Base-by-base conservation (phyloP, 2,329 filamentous ascomycete species). In the Cordyceps militaris region DNA sequence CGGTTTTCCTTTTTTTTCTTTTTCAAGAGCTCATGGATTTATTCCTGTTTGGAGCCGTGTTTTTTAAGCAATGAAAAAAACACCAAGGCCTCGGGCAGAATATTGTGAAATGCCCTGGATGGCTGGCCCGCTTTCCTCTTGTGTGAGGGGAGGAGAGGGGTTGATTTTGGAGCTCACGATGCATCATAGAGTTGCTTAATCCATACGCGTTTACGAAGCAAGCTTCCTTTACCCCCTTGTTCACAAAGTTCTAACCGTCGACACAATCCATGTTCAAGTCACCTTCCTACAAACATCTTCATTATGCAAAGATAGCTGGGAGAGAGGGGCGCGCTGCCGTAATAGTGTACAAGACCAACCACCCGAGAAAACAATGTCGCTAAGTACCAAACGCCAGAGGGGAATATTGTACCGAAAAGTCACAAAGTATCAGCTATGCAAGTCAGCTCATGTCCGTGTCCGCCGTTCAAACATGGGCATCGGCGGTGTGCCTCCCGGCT, bases 41-140 rank as follows among this genome's bases (percentile, higher is more conserved):
- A 30, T 52, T 36, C 60, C 52, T 52, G 63, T 63, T 63, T 63
- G 63, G 61, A 52, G 61, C 65, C 32, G 54, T 30, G 24, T n/a
- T n/a, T n/a, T n/a, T n/a, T n/a, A n/a, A n/a, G n/a, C n/a, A 38
- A 38, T 38, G n/a, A 16, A 13, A 38, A n/a, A 47, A 14, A 47
- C 8, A 52, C 40, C 52, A 34, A 30, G 48, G 24, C 30, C 62
- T 62, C 66, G 66, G 75, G 78, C 80, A 82, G 80, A 83, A 82
- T 83, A 83, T 83, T 83, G 80, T 83, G 80, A 83, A 83, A 83
- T 82, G 80, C 78, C 73, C 59, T 51, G 64, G 62, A 48, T 34
- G 58, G 53, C 61, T 19, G 44, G 26, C 57, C 57, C 43, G 14
- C 43, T 43, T 13, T 10, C 21, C 11, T 32, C 21, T 21, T 10